Evolutionary conservation across 164 flowering plant species (phyloP).

Genomic region (Cinnamomum chago): DNA sequence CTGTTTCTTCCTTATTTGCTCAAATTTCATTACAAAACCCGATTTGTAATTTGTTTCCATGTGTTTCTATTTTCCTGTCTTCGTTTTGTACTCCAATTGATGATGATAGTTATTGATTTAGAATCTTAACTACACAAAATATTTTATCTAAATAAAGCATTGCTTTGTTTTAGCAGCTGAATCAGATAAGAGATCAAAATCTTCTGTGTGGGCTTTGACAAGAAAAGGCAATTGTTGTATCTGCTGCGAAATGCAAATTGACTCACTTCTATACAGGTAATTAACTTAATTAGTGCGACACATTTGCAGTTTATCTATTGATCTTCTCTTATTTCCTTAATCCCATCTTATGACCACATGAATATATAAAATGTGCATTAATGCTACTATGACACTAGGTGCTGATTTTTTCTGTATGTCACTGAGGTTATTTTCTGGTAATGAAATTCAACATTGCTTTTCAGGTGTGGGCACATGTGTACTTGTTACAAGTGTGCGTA

Average conservation of each 20-base stretch:
- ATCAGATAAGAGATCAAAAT: conserved; percentile 19
- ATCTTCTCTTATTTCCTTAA: background rate
- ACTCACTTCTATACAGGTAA: conserved; percentile 81
- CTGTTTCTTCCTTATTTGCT: no score
- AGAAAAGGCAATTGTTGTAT: conserved; percentile 58
- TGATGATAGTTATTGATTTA: background rate
- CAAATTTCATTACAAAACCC: no score
- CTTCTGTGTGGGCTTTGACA: conserved; percentile 7
- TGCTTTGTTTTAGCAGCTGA: conserved; percentile 16
- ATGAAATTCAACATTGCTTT: background rate
- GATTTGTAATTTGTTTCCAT: background rate
- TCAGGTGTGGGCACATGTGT: conserved; percentile 98
- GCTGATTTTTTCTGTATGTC: background rate
- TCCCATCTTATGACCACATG: background rate
- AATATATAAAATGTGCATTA: background rate
- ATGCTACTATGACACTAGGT: background rate
- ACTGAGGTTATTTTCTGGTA: background rate
- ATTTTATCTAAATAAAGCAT: background rate
- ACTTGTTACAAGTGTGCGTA: conserved; percentile 86
- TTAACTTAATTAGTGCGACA: background rate
- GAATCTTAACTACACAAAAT: background rate
- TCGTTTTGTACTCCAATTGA: background rate
- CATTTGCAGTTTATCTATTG: background rate
- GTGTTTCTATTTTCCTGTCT: background rate
- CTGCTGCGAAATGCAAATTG: conserved; percentile 64